Evolutionary conservation across 2,329 filamentous ascomycete genomes (phyloP).

Genomic region (Diaporthe velutina): DNA sequence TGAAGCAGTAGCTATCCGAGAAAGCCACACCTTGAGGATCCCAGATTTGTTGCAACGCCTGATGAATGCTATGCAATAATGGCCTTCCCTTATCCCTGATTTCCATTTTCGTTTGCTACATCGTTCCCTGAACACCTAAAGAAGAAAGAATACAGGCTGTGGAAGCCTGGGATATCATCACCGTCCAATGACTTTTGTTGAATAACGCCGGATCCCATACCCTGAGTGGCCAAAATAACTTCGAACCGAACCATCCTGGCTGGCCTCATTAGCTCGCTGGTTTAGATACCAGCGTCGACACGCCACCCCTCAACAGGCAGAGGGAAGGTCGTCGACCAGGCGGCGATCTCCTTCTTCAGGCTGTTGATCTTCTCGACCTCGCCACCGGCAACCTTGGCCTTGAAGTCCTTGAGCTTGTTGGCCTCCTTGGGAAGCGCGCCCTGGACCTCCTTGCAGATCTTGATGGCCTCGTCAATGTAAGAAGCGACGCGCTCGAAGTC

Average conservation of each 20-base stretch:
- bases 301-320: conserved; percentile 86
- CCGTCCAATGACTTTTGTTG: conserved; percentile 41
- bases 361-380: conserved; percentile 84
- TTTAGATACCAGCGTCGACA: conserved; percentile 70
- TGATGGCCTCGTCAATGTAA: conserved; percentile 92
- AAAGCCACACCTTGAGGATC: conserved; percentile 49
- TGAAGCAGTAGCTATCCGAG: conserved; percentile 53
- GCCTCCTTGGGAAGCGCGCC: conserved; percentile 89
- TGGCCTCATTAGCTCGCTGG: conserved; percentile 19
- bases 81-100: conserved; percentile 40
- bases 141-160: conserved; percentile 37
- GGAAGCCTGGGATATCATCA: conserved; percentile 41
- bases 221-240: conserved; percentile 35
- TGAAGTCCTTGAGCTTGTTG: conserved; percentile 99
- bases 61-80: conserved; percentile 48
- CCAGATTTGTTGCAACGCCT: conserved; percentile 48
- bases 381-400: conserved; percentile 86
- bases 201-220: conserved; percentile 38
- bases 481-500: conserved; percentile 91
- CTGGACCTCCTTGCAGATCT: conserved; percentile 92
- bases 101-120: conserved; percentile 16
- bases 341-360: conserved; percentile 89
- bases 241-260: conserved; percentile 33
- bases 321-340: conserved; percentile 91
- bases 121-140: conserved; percentile 21